These are phyloP conservation scores for Ogataea thermomethanolica DNA, from an alignment of 805 yeast genomes.

Conservation along the genomic window DNA sequence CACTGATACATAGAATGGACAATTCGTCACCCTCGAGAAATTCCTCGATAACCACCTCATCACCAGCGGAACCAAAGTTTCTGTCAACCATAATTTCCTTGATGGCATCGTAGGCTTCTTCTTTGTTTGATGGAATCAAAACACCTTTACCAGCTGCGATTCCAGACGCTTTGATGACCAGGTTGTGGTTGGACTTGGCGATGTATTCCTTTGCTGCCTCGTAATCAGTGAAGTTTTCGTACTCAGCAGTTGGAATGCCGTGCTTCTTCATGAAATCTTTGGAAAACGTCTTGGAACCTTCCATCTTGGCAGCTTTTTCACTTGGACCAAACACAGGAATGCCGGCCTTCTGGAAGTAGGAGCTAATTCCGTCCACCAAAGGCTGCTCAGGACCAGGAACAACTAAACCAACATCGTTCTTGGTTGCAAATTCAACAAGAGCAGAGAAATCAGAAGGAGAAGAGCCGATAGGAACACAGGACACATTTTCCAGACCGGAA, in stretches of 20 bases:
- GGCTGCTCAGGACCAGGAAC: slow-evolving; percentile 99
- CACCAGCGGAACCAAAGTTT: slow-evolving; percentile 92
- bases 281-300: slow-evolving; percentile 93
- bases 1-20: slow-evolving; percentile 85
- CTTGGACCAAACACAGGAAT: slow-evolving; percentile 98
- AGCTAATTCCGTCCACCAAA: slow-evolving; percentile 85
- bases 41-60: slow-evolving; percentile 93
- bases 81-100: slow-evolving; percentile 85
- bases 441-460: slow-evolving; percentile 62
- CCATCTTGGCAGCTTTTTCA: slow-evolving; percentile 85
- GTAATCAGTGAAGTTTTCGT: slow-evolving; percentile 73
- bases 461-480: slow-evolving; percentile 67
- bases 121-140: slow-evolving; percentile 76
- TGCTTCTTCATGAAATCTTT: slow-evolving; percentile 92
- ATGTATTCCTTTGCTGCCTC: slow-evolving; percentile 75
- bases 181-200: slow-evolving; percentile 58
- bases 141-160: slow-evolving; percentile 99
- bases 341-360: slow-evolving; percentile 73
- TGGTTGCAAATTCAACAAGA: slow-evolving; percentile 71
- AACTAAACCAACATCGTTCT: slow-evolving; percentile 65
- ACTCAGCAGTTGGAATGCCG: slow-evolving; percentile 91
- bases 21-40: slow-evolving; percentile 96
- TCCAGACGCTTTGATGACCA: slow-evolving; percentile 96
- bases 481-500: slow-evolving; percentile 51
- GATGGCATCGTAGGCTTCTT: slow-evolving; percentile 83